Percentiles rank a stretch among this genome's conserved stretches.
phyloP scores from a whole-genome alignment of 257 asterid species.

The Solanum lycopersicoides region DNA sequence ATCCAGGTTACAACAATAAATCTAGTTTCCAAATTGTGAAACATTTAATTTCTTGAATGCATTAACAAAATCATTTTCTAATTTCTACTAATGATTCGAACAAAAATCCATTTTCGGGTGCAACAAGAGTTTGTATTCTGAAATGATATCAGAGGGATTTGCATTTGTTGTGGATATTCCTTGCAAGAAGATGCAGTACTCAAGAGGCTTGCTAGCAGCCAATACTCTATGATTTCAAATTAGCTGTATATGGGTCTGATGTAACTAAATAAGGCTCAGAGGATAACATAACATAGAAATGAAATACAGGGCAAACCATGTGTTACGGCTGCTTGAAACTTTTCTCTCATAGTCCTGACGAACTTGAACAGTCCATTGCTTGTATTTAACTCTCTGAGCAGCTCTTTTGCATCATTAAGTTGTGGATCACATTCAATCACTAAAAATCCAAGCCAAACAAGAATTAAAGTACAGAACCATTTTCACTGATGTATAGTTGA shows the following conservation, averaged over 20 bases:
- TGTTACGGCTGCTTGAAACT: conserved; percentile 59
- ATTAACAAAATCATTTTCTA: neutral
- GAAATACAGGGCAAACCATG: conserved; percentile 32
- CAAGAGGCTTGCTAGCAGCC: neutral
- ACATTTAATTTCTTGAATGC: neutral
- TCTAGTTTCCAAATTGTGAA: neutral
- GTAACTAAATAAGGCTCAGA: neutral
- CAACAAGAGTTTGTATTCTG: neutral
- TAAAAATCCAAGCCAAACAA: conserved; percentile 7
- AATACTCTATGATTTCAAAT: neutral
- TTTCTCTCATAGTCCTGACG: conserved; percentile 73
- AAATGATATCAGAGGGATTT: neutral
- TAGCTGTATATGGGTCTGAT: neutral
- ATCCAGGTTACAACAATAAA: neutral
- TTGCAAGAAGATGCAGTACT: neutral
- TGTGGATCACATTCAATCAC: conserved; percentile 71
- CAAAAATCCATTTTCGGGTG: neutral
- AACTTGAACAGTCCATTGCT: conserved; percentile 76
- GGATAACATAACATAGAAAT: neutral
- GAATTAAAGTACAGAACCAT: neutral
- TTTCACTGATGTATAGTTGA: neutral
- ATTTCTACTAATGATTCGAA: neutral
- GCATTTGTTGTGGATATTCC: neutral
- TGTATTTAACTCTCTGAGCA: conserved; percentile 51
- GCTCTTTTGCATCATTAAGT: conserved; percentile 42